Base-by-base conservation (phyloP, 169 alveolate genomes). In the Plasmodium gaboni region DNA sequence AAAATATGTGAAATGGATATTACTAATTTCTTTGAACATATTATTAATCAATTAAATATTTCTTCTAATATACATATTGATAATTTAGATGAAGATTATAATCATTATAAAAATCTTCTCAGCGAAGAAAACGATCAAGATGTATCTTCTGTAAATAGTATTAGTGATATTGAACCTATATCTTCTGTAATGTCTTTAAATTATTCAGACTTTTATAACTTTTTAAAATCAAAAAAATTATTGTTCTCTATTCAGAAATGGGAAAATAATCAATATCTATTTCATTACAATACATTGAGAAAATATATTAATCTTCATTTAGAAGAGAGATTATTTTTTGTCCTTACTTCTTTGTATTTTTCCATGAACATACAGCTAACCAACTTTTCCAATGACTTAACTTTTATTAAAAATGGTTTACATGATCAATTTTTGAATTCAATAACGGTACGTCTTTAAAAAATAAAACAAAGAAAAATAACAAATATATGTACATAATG, bases 1-100 rank as follows among this genome's bases (percentile, higher is more conserved):
- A 83, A 83, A 46, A 69, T 83, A 0, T 83, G 91, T 7, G 86
- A 83, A 69, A 83, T 83, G 91, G 91, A 83, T 42, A 15, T 44
- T 2, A 57, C 74, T 0, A 17, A 46, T 7, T 83, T 83, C 46
- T 61, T 50, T 15, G 48, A 69, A 17, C 42, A 69, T 22, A 22
- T 83, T 12, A 50, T 83, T 1, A 68, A 67, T 19, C 63, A 83
- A 1, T 38, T 83, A 19, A 83, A 83, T 28, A n/a, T 24, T 8
- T 67, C 60, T 42, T 44, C 73, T n/a, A 26, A 32, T 44, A 65
- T 83, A 12, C 53, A 83, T 13, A 26, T 83, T 5, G 86, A 83
- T 10, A 57, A 83, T 1, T 57, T 83, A 32, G 91, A 67, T 15
- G 26, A 32, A 2, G 85, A 68, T 2, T 63, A 83, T 83, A 10